phyloP scores from a whole-genome alignment of 2,329 filamentous ascomycete genomes.

The Alternaria conjuncta region DNA sequence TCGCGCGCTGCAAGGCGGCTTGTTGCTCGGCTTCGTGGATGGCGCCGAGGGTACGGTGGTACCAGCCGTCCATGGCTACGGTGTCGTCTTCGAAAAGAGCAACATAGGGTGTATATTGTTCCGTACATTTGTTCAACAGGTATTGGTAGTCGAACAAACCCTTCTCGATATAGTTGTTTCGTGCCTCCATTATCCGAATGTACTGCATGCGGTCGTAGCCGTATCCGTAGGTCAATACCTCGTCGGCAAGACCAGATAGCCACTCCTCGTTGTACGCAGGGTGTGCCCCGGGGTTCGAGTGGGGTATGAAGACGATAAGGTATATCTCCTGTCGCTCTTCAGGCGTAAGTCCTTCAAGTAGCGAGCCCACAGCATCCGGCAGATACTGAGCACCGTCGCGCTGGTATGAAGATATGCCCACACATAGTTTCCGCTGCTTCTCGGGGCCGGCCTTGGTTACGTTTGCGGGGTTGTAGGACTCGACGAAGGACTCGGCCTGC shows the following conservation, averaged over 20 bases:
- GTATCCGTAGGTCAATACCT: slow-evolving; percentile 52
- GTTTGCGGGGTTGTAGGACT: slow-evolving; percentile 26
- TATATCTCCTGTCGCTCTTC: slow-evolving; percentile 52
- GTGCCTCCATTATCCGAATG: slow-evolving; percentile 41
- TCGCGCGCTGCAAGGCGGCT: slow-evolving; percentile 27
- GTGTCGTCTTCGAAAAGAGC: slow-evolving; percentile 57
- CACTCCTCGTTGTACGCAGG: slow-evolving; percentile 52
- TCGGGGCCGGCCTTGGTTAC: slow-evolving; percentile 21
- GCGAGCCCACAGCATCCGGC: slow-evolving; percentile 51
- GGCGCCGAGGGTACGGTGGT: slow-evolving; percentile 49
- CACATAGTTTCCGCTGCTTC: slow-evolving; percentile 45
- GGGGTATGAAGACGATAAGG: slow-evolving; percentile 54
- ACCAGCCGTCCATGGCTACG: slow-evolving; percentile 57
- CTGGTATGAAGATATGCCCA: slow-evolving; percentile 54
- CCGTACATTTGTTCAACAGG: slow-evolving; percentile 50
- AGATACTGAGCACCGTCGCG: slow-evolving; percentile 52
- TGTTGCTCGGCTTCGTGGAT: slow-evolving; percentile 44
- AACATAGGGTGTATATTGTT: slow-evolving; percentile 49
- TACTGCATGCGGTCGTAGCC: slow-evolving; percentile 42
- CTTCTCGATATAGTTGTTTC: slow-evolving; percentile 48
- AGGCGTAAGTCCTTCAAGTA: slow-evolving; percentile 52
- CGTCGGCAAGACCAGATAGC: slow-evolving; percentile 49
- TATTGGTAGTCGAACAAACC: slow-evolving; percentile 54
- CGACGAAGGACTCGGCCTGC: slow-evolving; percentile 39
- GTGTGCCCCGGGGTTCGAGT: slow-evolving; percentile 51